Base-by-base conservation (phyloP, 371 early-diverging fungal species). In the Blakeslea trispora region DNA sequence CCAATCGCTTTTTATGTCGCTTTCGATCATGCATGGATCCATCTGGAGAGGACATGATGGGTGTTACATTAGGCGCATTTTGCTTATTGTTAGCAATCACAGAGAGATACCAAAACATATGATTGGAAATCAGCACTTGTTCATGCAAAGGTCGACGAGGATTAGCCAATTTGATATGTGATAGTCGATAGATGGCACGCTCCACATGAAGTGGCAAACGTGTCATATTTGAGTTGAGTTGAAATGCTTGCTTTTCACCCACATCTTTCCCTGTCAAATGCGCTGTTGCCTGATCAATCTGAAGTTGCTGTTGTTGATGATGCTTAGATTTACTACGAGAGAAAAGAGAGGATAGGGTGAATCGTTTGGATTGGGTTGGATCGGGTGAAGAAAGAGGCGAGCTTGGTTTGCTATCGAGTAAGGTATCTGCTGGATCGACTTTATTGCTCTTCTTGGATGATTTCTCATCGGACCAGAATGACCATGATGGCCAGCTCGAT, bases 61-160 rank as follows among this genome's bases (percentile, higher is more conserved):
- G 28, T 28, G 28, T 28, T 28, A 5, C 28, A 28, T 28, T 28
- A 28, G 28, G 28, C 7, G 5, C 28, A 28, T 23, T 5, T 34
- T 53, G 37, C 24, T 55, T 39, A 17, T 50, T 59, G 10, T 53
- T 49, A 19, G 78, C 80, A 54, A 90, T 85, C 15, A 91, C 80
- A 2, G 85, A 78, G 9, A 97, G 77, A 66, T 95, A 96, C 88
- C 93, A 94, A 71, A 96, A 89, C 95, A 98, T 94, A 69, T 95
- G 83, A 61, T 98, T 98, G 19, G 92, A 91, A 31, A 98, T 90
- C 55, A 94, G 68, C 5, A 98, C 98, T 68, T 98, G 96, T 49
- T 98, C 91, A 46, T 82, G 73, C 18, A 98, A 78, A 2, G 96
- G 92, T 6, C 96, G 84, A 21, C 93, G 81, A 8, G 90, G 90